Percentiles rank a stretch among this genome's conserved stretches.
Conservation (phyloP, 208 protist genomes). For the Trypanosoma theileri region DNA sequence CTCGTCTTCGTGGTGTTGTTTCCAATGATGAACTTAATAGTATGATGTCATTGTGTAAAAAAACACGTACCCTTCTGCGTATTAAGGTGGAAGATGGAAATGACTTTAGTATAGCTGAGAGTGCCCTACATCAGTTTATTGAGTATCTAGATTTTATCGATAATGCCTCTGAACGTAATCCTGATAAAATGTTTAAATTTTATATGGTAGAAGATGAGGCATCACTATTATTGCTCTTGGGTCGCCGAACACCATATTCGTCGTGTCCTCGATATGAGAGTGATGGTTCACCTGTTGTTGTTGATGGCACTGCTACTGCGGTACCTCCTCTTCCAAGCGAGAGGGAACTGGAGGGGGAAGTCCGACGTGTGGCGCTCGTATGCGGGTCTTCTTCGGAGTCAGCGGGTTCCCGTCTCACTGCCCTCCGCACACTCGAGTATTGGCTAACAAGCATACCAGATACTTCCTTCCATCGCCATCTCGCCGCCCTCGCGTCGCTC, state of each 20-base stretch:
- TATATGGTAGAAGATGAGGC: constrained; percentile 84
- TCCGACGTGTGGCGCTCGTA: constrained; percentile 15
- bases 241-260: constrained; percentile 14
- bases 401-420: constrained; percentile 37
- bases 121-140: constrained; percentile 51
- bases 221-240: constrained; percentile 55
- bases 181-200: constrained; percentile 62
- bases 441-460: constrained; percentile 48
- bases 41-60: constrained; percentile 63
- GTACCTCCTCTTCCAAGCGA: constrained; percentile 5
- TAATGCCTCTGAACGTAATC: constrained; percentile 38
- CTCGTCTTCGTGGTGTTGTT: constrained; percentile 47
- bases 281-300: neutral
- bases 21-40: constrained; percentile 60
- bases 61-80: constrained; percentile 64
- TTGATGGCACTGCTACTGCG: neutral
- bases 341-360: constrained; percentile 8
- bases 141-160: constrained; percentile 87
- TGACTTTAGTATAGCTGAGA: constrained; percentile 73
- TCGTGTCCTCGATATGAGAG: neutral
- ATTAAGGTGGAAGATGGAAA: constrained; percentile 90
- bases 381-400: constrained; percentile 11
- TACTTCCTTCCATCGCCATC: constrained; percentile 33
- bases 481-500: constrained; percentile 22
- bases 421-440: constrained; percentile 49